phyloP scores from a whole-genome alignment of 75 land plant species.

The Sequoia sempervirens region DNA sequence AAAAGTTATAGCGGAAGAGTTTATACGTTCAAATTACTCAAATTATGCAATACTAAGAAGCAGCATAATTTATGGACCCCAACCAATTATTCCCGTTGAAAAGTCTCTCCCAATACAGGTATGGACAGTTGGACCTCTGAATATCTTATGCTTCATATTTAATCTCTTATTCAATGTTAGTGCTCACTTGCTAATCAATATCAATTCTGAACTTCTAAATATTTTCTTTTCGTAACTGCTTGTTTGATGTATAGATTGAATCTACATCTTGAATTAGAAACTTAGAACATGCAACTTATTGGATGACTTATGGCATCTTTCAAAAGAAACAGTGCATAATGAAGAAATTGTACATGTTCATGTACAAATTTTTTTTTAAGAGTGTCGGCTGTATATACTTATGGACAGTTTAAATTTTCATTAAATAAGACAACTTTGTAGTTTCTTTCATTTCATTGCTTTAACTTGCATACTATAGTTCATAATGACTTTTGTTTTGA shows the following conservation, averaged over 20 bases:
- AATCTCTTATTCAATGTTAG: neutral
- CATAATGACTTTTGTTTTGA: neutral
- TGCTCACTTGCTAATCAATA: neutral
- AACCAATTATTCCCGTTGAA: constrained; percentile 71
- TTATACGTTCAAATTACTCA: constrained; percentile 39
- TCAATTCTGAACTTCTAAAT: neutral
- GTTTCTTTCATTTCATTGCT: neutral
- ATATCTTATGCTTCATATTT: constrained; percentile 2
- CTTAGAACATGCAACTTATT: neutral
- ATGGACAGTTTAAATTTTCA: neutral
- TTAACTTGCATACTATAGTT: neutral
- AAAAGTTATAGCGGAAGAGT: constrained; percentile 74
- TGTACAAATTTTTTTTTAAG: neutral
- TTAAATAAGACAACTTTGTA: neutral
- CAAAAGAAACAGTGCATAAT: neutral
- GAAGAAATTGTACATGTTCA: neutral
- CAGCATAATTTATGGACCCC: constrained; percentile 92
- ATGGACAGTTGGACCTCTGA: neutral
- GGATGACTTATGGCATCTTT: neutral
- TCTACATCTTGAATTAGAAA: neutral
- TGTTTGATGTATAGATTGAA: neutral
- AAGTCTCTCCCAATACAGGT: constrained; percentile 97
- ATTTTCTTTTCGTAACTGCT: neutral
- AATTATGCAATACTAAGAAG: constrained; percentile 85
- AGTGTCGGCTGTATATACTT: neutral